Base-by-base conservation (phyloP, 2,329 filamentous ascomycete genomes). In the Emmonsia crescens region DNA sequence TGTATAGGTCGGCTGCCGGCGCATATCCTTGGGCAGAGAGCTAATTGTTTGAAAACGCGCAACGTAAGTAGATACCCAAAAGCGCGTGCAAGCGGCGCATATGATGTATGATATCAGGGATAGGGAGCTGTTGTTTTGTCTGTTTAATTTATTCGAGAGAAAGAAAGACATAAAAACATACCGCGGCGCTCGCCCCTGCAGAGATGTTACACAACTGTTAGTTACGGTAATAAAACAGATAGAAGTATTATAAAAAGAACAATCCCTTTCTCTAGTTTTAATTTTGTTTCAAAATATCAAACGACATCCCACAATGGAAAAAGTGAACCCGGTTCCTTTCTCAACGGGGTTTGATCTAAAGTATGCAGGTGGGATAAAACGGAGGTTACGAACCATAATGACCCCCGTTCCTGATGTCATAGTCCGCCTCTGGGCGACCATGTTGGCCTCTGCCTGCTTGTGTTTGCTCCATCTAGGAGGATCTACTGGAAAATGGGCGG, bases 1-100 rank as follows among this genome's bases (percentile, higher is more conserved):
- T 93, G 77, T 96, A 97, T 62, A 96, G 84, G 75, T 96, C 92
- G 54, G 91, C 81, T 64, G 85, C 87, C n/a, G 92, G 91, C 55
- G 91, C 90, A 75, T 90, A 94, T 62, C 91, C 91, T 77, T 91
- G 87, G 52, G 87, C 85, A 57, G 92, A 90, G 68, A 96, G 87
- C 89, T 94, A 75, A 21, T 36, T 71, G 79, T 68, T 68, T 67
- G 69, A 42, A 56, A 52, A 44, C 10, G 55, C 12, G 38, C 24
- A 29, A 38, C 49, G 44, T 57, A 40, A 42, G 52, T 24, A 42
- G 48, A 27, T 21, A 27, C 29, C 52, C 29, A 16, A 60, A 60
- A 44, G 36, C 31, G 16, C 19, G 3, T 3, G 16, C 24, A 52
- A 52, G 27, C 19, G 14, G 16, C 27, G 14, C 36, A 31, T 54